Evolutionary conservation across 2,329 filamentous ascomycete species (phyloP), one percentile per base, ranked within the genome.

Genomic region (Nemania serpens): DNA sequence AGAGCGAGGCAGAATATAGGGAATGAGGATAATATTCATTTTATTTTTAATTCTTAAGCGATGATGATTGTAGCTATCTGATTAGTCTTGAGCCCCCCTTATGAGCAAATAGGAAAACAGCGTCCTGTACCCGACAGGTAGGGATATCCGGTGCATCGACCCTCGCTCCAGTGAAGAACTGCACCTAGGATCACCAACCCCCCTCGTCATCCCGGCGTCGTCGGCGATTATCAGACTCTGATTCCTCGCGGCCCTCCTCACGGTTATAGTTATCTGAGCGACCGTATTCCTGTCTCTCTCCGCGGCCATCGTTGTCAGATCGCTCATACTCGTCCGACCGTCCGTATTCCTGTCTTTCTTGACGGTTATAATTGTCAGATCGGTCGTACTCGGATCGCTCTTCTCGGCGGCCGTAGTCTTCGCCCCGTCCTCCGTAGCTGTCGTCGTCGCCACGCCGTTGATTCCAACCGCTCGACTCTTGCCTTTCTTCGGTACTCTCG

Each of bases 401-500:
- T 13, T 69, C 65, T 33, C 64, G 59, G 52, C 65, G 57, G 20
- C 61, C 49, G 34, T 67, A 57, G 42, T 55, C 25, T 13, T 65
- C 66, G 3, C 61, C 58, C 12, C 63, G 55, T 46, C 70, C 61
- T 49, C 70, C 66, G 42, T 71, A 67, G 20, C 70, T 69, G 48
- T 70, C 70, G 43, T 68, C 65, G 17, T 68, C 58, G 41, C 66
- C 64, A 39, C 64, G 68, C 17, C 70, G 70, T 43, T 66, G 72
- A 15, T 65, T 63, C 51, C 65, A 65, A 18, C 66, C 59, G 45
- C 67, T 65, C 41, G 68, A 67, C 61, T 74, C 68, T 43, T 73
- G 70, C 55, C 61, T 68, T 13, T 71, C 69, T 5, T 72, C 70
- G 47, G 75, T 77, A 47, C 75, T 74, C 29, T 75, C 71, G 55